phyloP scores from a whole-genome alignment of 345 rosid genomes.

The Salix koriyanagi region DNA sequence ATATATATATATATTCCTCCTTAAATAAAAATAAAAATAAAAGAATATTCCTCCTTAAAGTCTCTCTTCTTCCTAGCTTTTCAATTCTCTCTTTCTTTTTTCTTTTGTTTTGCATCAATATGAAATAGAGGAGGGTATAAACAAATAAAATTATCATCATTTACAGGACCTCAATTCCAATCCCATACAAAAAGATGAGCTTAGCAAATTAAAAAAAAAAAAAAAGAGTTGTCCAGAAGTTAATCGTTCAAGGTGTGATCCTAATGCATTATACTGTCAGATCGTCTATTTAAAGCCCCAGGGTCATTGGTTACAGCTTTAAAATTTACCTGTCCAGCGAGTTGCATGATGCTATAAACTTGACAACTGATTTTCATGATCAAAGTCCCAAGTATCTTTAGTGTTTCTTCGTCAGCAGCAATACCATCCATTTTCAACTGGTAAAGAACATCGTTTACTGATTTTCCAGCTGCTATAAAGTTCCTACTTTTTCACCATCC shows the following conservation, averaged over 20 bases:
- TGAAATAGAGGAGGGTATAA: no score
- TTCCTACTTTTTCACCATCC: slow-evolving; percentile 12
- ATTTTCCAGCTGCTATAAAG: slow-evolving; percentile 10
- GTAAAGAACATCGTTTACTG: slow-evolving; percentile 17
- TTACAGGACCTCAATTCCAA: no score
- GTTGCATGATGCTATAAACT: neutral
- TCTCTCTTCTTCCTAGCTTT: no score
- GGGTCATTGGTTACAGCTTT: no score
- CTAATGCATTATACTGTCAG: neutral
- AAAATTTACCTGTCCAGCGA: neutral
- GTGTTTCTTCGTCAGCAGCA: slow-evolving; percentile 18
- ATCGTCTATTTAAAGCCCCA: neutral
- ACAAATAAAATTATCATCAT: no score
- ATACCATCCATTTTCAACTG: slow-evolving; percentile 18
- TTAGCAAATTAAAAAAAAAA: neutral
- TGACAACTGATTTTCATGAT: neutral
- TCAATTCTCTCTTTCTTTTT: no score
- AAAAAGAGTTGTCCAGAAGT: neutral
- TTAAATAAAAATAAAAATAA: no score
- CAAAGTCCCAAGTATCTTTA: slow-evolving; percentile 1
- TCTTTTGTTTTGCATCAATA: no score
- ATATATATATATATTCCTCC: no score
- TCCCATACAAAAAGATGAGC: no score
- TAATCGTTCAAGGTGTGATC: neutral
- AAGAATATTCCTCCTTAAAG: no score